phyloP scores from a whole-genome alignment of 768 basidiomycete species.

The Mycena epipterygia region DNA sequence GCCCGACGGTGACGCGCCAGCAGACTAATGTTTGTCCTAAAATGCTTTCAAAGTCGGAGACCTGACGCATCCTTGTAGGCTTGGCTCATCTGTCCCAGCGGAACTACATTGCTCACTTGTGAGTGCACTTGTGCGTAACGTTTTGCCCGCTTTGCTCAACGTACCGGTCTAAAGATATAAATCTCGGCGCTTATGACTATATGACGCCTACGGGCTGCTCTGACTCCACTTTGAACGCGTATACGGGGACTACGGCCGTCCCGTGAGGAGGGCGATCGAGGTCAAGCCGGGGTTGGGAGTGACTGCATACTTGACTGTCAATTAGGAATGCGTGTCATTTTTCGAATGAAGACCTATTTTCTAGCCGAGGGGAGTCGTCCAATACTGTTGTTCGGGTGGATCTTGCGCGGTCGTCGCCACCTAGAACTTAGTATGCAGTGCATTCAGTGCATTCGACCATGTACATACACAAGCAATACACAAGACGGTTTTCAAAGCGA shows the following conservation, averaged over 20 bases:
- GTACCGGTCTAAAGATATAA: constrained; percentile 50
- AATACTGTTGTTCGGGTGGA: too few relatives aligned
- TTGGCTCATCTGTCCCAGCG: constrained; percentile 66
- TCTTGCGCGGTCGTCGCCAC: too few relatives aligned
- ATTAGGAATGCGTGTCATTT: too few relatives aligned
- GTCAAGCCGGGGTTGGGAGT: too few relatives aligned
- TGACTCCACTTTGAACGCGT: constrained; percentile 72
- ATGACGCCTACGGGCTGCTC: constrained; percentile 71
- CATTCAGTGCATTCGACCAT: too few relatives aligned
- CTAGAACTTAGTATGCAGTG: too few relatives aligned
- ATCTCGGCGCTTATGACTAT: constrained; percentile 68
- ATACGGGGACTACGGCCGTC: constrained; percentile 67
- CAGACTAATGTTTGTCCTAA: constrained; percentile 54
- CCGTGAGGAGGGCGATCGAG: constrained; percentile 28
- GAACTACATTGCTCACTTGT: constrained; percentile 35
- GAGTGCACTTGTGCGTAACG: background rate
- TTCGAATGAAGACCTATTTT: too few relatives aligned
- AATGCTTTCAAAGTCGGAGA: background rate
- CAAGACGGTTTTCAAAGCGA: too few relatives aligned
- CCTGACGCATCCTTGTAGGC: constrained; percentile 42
- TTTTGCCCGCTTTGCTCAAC: constrained; percentile 1
- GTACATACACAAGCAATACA: too few relatives aligned
- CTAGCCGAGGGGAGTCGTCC: too few relatives aligned
- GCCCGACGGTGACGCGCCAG: constrained; percentile 61
- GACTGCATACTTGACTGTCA: too few relatives aligned